phyloP scores from a whole-genome alignment of 768 basidiomycete genomes.

The Suillus hirtellus region DNA sequence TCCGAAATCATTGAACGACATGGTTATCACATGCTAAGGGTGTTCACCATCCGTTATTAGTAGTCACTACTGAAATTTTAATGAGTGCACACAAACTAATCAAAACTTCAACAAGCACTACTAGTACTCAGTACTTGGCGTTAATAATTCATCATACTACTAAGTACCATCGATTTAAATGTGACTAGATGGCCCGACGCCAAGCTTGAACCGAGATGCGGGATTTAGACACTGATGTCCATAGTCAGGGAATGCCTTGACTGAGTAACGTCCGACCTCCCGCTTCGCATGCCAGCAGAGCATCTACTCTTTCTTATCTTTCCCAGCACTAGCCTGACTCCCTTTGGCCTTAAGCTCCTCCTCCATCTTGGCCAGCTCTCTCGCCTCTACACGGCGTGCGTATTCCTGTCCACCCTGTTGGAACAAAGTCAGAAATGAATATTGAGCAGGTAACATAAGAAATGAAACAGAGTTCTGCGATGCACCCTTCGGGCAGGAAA shows the following conservation, averaged over 20 bases:
- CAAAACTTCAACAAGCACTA: neutral
- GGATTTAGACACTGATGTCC: neutral
- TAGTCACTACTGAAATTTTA: neutral
- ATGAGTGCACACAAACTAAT: neutral
- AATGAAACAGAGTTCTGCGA: neutral
- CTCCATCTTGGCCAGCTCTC: slow-evolving; percentile 39
- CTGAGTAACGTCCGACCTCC: neutral
- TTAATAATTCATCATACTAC: neutral
- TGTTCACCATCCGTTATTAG: neutral
- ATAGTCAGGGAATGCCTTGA: neutral
- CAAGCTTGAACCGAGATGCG: neutral
- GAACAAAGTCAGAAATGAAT: slow-evolving; percentile 15
- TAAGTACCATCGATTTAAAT: neutral
- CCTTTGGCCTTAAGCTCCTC: slow-evolving; percentile 32
- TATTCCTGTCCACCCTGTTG: slow-evolving; percentile 86
- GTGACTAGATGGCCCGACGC: neutral
- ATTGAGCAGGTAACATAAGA: slow-evolving; percentile 13
- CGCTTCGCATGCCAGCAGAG: slow-evolving; percentile 2
- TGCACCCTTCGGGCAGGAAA: neutral
- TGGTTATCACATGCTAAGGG: slow-evolving; percentile 19
- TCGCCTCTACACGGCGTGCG: slow-evolving; percentile 60
- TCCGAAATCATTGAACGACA: slow-evolving; percentile 48
- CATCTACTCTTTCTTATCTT: slow-evolving; percentile 32
- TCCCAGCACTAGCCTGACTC: slow-evolving; percentile 17
- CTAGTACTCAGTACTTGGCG: neutral